phyloP scores from a whole-genome alignment of 345 rosid species.

The Salix arbutifolia region DNA sequence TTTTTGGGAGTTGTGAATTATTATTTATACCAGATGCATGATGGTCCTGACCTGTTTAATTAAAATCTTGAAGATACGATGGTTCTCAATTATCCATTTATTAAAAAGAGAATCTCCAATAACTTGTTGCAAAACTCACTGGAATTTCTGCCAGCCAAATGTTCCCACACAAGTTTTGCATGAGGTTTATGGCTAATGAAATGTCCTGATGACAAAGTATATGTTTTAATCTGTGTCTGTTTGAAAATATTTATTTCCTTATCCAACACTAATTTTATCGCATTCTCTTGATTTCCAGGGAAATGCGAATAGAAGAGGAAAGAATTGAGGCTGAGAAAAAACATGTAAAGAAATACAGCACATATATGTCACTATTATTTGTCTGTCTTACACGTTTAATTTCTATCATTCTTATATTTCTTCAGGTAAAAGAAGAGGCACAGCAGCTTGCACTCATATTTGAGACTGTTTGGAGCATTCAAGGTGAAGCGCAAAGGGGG shows the following conservation, averaged over 20 bases:
- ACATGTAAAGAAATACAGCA: conserved; percentile 47
- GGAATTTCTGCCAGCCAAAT: too few species aligned
- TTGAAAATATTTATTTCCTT: background rate
- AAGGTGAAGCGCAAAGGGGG: conserved; percentile 96
- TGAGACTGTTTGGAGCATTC: conserved; percentile 86
- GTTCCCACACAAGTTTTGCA: background rate
- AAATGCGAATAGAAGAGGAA: conserved; percentile 78
- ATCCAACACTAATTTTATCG: background rate
- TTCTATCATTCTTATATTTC: conserved; percentile 4
- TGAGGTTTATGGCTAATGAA: background rate
- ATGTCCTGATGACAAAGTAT: background rate
- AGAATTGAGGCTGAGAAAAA: conserved; percentile 86
- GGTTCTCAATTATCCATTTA: too few species aligned
- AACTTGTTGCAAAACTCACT: too few species aligned
- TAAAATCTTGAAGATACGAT: too few species aligned
- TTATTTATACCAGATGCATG: too few species aligned
- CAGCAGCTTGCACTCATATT: conserved; percentile 68
- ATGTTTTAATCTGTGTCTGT: background rate
- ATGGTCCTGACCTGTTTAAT: too few species aligned
- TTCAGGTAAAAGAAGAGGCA: conserved; percentile 97
- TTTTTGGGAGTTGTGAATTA: too few species aligned
- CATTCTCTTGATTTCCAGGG: conserved; percentile 38
- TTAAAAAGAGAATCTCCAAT: too few species aligned
- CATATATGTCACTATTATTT: background rate
- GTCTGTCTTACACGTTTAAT: background rate